Base-by-base conservation (phyloP, 257 asterid species). In the Datura wrightii region DNA sequence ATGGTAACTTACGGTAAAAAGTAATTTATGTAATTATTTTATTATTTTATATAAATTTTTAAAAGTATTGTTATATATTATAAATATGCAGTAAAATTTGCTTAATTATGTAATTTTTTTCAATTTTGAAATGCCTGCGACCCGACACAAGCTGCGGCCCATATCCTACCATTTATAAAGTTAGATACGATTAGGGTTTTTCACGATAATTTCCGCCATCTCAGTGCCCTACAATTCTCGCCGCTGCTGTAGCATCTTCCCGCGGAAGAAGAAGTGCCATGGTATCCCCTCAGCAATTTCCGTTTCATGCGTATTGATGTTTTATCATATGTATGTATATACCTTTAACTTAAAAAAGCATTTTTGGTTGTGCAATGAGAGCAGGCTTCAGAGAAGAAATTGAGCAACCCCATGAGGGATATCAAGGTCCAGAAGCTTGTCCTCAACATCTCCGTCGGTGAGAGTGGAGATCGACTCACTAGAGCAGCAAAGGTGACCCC, bases 361-460 rank as follows among this genome's bases (percentile, higher is more conserved):
- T 24, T 74, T 48, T 74, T 48, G 44, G 8, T 74, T 74, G 58
- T 48, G 44, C 60, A 69, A 69, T 16, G 53, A 69, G 79, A 39
- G 2, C 79, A 74, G 81, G 81, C 81, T 48, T 74, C 81, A 74
- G 81, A 74, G 81, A 74, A 74, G 60, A 74, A 74, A 74, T 48
- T 74, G 81, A 74, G 81, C 59, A 74, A 74, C 19, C 81, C 81
- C 19, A 74, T 74, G 60, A 19, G 81, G 58, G 81, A 74, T 10
- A 74, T 74, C 37, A 74, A 74, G 81, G 81, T 74, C 13, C 81
- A 74, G 81, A 74, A 74, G 60, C 81, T 74, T 14, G 81, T 74
- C 19, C 81, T 74, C 60, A 74, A 74, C 41, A 74, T 74, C 42
- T 74, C 81, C 44, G 81, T 74, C 19, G 81, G 81, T 46, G 81